Evolutionary conservation across 2,329 filamentous ascomycete genomes (phyloP).

Genomic region (Ophiostoma ulmi): DNA sequence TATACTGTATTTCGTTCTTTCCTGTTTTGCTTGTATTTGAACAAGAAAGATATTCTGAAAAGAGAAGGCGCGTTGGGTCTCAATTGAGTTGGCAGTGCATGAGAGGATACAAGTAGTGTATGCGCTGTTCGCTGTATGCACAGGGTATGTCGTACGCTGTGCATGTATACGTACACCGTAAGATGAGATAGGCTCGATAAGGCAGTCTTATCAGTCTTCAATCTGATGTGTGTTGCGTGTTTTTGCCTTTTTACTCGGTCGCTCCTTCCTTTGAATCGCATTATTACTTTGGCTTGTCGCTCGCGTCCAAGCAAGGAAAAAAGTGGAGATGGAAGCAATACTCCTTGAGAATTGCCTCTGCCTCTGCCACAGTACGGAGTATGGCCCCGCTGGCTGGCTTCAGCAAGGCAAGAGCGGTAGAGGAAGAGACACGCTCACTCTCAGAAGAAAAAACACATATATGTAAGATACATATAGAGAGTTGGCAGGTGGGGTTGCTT

Average conservation of each 20-base stretch:
- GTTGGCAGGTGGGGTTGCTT: slow-evolving; percentile 6
- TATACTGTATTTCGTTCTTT: not conserved
- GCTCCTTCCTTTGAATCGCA: not conserved
- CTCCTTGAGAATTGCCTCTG: not conserved
- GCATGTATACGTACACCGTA: slow-evolving; percentile 5
- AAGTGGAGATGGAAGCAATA: not conserved
- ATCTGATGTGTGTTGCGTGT: slow-evolving; percentile 4
- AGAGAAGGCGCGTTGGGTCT: slow-evolving; percentile 8
- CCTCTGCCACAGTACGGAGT: not conserved
- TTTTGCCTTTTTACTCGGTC: not conserved
- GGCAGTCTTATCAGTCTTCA: slow-evolving; percentile 2
- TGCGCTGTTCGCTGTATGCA: not conserved
- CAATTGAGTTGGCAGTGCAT: slow-evolving; percentile 14
- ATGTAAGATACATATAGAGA: too few species aligned
- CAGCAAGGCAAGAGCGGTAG: not conserved
- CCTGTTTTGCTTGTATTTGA: not conserved
- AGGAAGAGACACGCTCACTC: not conserved
- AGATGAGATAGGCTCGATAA: not conserved
- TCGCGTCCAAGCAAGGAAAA: slow-evolving; percentile 5
- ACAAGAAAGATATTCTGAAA: not conserved
- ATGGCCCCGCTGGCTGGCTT: slow-evolving; percentile 7
- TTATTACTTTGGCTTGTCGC: slow-evolving; percentile 1
- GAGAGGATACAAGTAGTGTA: not conserved
- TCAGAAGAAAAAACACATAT: not conserved
- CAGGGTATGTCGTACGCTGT: not conserved